Evolutionary conservation across 306 rosid genomes (phyloP).

Genomic region (Pyrus communis): DNA sequence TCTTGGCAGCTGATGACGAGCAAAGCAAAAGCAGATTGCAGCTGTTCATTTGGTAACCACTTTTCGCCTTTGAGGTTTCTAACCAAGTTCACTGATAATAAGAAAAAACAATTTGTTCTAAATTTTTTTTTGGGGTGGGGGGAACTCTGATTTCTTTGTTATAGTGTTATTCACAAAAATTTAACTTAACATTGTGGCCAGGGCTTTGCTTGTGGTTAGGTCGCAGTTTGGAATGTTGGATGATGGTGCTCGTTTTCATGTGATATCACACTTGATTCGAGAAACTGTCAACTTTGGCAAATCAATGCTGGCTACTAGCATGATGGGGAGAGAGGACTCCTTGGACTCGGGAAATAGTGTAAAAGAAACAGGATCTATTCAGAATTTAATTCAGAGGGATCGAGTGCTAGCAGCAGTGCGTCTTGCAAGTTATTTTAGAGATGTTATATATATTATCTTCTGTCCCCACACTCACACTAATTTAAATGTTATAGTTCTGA

Average conservation of each 20-base stretch:
- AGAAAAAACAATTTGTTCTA: not conserved
- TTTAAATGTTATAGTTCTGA: not conserved
- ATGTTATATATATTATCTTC: not conserved
- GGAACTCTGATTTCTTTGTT: not conserved
- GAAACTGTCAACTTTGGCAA: constrained; percentile 80
- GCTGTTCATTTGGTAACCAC: constrained; percentile 80
- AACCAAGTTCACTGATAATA: constrained; percentile 3
- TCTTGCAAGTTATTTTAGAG: constrained; percentile 18
- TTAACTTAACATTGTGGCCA: constrained; percentile 42
- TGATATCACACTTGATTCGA: constrained; percentile 80
- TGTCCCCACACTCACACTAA: not conserved
- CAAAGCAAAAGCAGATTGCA: constrained; percentile 90
- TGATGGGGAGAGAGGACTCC: constrained; percentile 59
- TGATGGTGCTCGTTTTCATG: constrained; percentile 90
- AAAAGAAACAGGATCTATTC: constrained; percentile 69
- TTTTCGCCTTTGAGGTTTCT: constrained; percentile 2
- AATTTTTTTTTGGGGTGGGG: too few relatives aligned
- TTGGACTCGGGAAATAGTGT: constrained; percentile 34
- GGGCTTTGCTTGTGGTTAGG: constrained; percentile 88
- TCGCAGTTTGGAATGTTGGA: constrained; percentile 75
- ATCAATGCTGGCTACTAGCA: constrained; percentile 80
- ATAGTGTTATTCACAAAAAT: constrained; percentile 5
- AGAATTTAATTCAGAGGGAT: constrained; percentile 84
- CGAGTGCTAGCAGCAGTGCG: constrained; percentile 87
- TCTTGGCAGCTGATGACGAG: constrained; percentile 87